phyloP scores from a whole-genome alignment of 768 basidiomycete species.

The Cystoderma amianthinum region DNA sequence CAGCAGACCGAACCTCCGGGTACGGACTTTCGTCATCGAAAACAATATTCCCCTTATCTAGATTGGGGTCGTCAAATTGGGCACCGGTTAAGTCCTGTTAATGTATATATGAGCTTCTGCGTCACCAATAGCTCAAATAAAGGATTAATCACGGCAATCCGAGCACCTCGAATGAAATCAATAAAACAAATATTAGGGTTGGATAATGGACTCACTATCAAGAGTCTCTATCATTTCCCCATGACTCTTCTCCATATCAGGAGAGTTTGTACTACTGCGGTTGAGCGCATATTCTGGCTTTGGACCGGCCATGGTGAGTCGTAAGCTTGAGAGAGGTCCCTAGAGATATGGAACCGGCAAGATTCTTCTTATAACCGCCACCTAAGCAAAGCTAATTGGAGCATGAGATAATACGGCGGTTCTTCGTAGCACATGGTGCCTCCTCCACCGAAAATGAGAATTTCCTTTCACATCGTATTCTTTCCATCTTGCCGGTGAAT shows the following conservation, averaged over 20 bases:
- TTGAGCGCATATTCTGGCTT: constrained; percentile 16
- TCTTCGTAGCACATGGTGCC: too few species aligned
- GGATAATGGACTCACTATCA: constrained; percentile 14
- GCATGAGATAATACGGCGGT: constrained; percentile 10
- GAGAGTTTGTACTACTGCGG: constrained; percentile 8
- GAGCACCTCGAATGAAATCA: constrained; percentile 11
- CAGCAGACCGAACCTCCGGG: constrained; percentile 66
- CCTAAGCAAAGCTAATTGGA: constrained; percentile 8
- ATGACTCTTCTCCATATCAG: constrained; percentile 19
- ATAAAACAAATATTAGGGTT: background rate
- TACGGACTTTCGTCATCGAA: constrained; percentile 71
- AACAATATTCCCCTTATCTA: constrained; percentile 30
- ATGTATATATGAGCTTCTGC: constrained; percentile 6
- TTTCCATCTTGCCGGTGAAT: too few species aligned
- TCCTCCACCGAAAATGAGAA: too few species aligned
- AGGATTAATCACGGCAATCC: constrained; percentile 19
- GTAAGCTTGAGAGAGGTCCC: constrained; percentile 10
- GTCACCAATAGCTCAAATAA: background rate
- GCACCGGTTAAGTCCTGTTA: constrained; percentile 24
- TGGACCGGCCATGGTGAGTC: constrained; percentile 15
- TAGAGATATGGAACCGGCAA: constrained; percentile 3
- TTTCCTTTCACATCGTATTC: too few species aligned
- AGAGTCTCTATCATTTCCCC: constrained; percentile 8
- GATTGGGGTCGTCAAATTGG: constrained; percentile 36
- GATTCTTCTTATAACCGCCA: constrained; percentile 12